Evolutionary conservation across 78 protist genomes (phyloP).

Genomic region (Protostelium mycophagum): DNA sequence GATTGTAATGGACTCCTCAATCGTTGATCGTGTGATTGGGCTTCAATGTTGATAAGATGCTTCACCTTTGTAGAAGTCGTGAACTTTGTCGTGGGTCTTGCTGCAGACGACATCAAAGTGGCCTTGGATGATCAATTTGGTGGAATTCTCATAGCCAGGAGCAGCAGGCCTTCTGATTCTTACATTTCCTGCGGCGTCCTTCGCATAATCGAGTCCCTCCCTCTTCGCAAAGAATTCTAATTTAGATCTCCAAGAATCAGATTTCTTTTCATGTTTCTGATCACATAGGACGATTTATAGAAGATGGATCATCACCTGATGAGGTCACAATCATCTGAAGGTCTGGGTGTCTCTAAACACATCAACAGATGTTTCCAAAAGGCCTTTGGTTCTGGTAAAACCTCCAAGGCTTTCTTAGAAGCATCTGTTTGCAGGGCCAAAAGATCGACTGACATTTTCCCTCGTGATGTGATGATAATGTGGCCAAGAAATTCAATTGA

Average conservation of each 20-base stretch:
- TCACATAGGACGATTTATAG: not conserved
- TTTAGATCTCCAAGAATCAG: not conserved
- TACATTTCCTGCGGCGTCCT: conserved; percentile 24
- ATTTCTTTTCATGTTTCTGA: not conserved
- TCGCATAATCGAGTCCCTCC: conserved; percentile 5
- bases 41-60: not conserved
- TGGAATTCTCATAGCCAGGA: conserved; percentile 23
- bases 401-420: not conserved
- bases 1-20: conserved; percentile 9
- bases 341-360: not conserved
- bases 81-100: not conserved
- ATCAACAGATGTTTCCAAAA: not conserved
- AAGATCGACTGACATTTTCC: not conserved
- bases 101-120: conserved; percentile 55
- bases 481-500: too few species aligned
- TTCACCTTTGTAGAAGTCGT: conserved; percentile 9
- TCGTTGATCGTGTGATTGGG: too few species aligned
- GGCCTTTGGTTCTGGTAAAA: not conserved
- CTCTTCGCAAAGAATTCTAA: conserved; percentile 6
- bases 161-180: conserved; percentile 16
- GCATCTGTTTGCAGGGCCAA: not conserved
- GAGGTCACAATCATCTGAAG: not conserved
- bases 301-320: not conserved
- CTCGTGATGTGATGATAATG: too few species aligned
- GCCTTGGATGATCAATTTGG: conserved; percentile 35